Base-by-base conservation (phyloP, 2,329 filamentous ascomycete species). In the Westerdykella sp. region DNA sequence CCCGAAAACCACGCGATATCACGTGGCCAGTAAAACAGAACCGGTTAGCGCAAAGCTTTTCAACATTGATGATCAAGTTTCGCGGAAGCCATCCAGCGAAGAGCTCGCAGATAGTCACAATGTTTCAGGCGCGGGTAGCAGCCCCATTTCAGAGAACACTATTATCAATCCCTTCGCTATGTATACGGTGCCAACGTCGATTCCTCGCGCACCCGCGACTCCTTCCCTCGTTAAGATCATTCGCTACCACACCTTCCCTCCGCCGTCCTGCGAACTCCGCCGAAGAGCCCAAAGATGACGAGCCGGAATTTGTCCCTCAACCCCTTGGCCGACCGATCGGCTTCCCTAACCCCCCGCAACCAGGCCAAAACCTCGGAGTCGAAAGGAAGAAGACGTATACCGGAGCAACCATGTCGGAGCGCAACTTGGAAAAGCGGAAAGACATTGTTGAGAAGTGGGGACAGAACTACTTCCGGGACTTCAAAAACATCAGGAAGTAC, bases 391-490 rank as follows among this genome's bases (percentile, higher is more conserved):
- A 59, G 37, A 54, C 59, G 37, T 62, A 63, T 42, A 54, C 50
- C 7, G 59, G 59, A 32, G 59, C 58, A 55, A 64, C 60, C 7
- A 48, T 61, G 51, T 49, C 45, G 22, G 51, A 65, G 41, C 57
- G 60, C 28, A 90, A 97, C 63, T 69, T 96, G 6, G 75, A 79
- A 51, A 79, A 83, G 53, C 80, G 91, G 51, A 78, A 86, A 55
- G 76, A 87, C 62, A 73, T 97, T 42, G 86, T 86, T 36, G 77
- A 79, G 53, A 81, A 88, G 65, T 83, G 94, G 60, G 74, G 83
- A 15, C 86, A 87, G 45, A 90, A 91, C 2, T 98, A 98, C 69
- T 98, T 95, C 72, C 85, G 89, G 66, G 91, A 98, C 75, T 96
- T 89, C 85, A 80, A 80, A 46, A 93, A 94, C 69, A 79, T 96